Conservation (phyloP, 108 stramenopile species). For the Phaeodactylum tricornutum region DNA sequence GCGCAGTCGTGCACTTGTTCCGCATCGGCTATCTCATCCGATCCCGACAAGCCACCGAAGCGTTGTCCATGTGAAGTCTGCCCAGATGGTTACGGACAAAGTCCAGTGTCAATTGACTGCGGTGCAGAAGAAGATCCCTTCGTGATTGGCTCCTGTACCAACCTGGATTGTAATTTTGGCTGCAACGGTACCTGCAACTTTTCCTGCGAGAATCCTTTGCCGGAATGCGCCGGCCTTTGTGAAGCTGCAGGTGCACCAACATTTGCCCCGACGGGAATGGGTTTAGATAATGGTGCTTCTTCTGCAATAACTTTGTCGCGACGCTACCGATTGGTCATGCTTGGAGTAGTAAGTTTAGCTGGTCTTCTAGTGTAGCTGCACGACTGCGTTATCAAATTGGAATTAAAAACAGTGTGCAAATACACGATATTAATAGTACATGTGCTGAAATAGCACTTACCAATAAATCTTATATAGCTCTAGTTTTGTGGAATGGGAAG, state of each 20-base stretch:
- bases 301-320: too few relatives aligned
- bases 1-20: conserved; percentile 3
- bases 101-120: conserved; percentile 4
- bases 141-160: conserved; percentile 3
- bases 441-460: too few relatives aligned
- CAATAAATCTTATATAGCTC: neutral
- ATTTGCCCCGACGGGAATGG: neutral
- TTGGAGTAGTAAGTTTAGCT: too few relatives aligned
- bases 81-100: conserved; percentile 2
- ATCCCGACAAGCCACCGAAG: conserved; percentile 1
- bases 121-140: conserved; percentile 1
- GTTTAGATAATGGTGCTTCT: too few relatives aligned
- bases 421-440: too few relatives aligned
- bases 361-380: too few relatives aligned
- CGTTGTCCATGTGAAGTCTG: conserved; percentile 7
- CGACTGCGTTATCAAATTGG: too few relatives aligned
- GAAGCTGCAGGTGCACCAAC: neutral
- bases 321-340: too few relatives aligned
- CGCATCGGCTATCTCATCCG: neutral
- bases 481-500: conserved; percentile 29
- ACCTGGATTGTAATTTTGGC: conserved; percentile 2
- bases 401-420: too few relatives aligned
- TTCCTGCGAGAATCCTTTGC: conserved; percentile 4
- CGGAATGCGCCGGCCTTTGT: neutral
- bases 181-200: conserved; percentile 13